Evolutionary conservation across 108 stramenopile species (phyloP).

Genomic region (Parietichytrium sp.): DNA sequence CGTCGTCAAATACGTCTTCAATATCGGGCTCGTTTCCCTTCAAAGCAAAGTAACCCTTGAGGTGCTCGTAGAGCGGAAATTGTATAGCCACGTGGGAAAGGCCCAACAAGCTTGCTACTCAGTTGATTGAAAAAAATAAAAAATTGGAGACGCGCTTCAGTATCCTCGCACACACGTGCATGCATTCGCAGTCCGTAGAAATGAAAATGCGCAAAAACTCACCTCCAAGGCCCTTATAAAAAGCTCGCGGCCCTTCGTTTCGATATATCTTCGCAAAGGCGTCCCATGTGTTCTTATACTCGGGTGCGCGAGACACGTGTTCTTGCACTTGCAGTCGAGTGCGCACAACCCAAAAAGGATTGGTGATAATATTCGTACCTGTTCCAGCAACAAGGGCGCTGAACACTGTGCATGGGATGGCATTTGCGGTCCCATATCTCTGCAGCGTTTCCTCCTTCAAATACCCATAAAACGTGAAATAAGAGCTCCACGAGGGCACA

Average conservation of each 20-base stretch:
- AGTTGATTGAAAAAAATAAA: too few species aligned
- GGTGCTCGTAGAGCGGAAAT: constrained; percentile 43
- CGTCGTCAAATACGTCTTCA: too few species aligned
- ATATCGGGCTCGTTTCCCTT: too few species aligned
- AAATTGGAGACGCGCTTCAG: too few species aligned
- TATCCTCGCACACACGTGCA: too few species aligned
- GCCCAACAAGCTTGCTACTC: constrained; percentile 41
- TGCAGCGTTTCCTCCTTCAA: not conserved
- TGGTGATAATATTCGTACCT: not conserved
- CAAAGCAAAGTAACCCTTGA: not conserved
- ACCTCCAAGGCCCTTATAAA: constrained; percentile 44
- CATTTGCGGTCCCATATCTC: not conserved
- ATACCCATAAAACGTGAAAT: not conserved
- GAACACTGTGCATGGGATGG: not conserved
- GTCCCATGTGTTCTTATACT: not conserved
- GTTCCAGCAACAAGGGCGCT: constrained; percentile 24
- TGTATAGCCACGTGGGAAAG: constrained; percentile 43
- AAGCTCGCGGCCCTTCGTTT: constrained; percentile 36
- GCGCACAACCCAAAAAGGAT: constrained; percentile 36
- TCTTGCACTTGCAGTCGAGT: constrained; percentile 29
- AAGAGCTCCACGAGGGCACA: constrained; percentile 31
- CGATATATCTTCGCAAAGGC: constrained; percentile 37
- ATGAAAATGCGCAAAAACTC: too few species aligned
- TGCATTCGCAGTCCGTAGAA: too few species aligned
- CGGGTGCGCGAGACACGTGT: not conserved